phyloP scores from a whole-genome alignment of 495 filamentous ascomycete species.

The Barbatosphaeria neglecta region DNA sequence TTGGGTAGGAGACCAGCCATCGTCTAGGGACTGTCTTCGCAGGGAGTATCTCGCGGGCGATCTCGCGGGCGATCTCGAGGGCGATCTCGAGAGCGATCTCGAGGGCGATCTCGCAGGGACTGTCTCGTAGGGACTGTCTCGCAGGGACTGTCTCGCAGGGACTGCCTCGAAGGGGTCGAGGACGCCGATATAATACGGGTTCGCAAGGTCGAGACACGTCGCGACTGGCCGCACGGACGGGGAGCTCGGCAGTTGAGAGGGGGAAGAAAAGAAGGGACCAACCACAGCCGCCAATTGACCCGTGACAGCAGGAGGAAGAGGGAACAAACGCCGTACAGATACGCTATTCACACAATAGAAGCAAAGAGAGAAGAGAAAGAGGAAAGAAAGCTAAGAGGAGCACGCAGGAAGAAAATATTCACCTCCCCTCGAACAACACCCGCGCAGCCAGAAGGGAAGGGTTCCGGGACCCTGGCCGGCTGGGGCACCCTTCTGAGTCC shows the following conservation, averaged over 20 bases:
- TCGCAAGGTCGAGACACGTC: too few relatives aligned
- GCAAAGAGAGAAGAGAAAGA: slow-evolving; percentile 1
- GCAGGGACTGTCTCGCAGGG: too few relatives aligned
- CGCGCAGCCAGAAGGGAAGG: too few relatives aligned
- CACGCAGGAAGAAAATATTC: slow-evolving; percentile 1
- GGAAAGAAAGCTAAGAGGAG: slow-evolving; percentile 3
- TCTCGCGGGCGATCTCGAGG: too few relatives aligned
- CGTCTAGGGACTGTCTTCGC: not conserved
- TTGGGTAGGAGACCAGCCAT: slow-evolving; percentile 24
- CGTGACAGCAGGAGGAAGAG: not conserved
- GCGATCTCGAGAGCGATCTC: too few relatives aligned
- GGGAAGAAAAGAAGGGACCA: not conserved
- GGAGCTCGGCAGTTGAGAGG: not conserved
- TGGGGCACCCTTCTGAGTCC: too few relatives aligned
- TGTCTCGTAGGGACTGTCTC: too few relatives aligned
- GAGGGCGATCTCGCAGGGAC: not conserved
- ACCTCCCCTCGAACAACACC: not conserved
- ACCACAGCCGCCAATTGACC: too few relatives aligned
- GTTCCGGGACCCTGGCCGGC: slow-evolving; percentile 4
- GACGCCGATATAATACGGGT: too few relatives aligned
- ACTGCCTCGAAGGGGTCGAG: too few relatives aligned
- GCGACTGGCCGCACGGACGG: too few relatives aligned
- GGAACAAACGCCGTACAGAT: not conserved
- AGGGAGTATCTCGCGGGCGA: not conserved
- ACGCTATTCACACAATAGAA: not conserved